Evolutionary conservation across 805 yeast species (phyloP), one percentile per base, ranked within the genome.

Genomic region (Yarrowia porcina): DNA sequence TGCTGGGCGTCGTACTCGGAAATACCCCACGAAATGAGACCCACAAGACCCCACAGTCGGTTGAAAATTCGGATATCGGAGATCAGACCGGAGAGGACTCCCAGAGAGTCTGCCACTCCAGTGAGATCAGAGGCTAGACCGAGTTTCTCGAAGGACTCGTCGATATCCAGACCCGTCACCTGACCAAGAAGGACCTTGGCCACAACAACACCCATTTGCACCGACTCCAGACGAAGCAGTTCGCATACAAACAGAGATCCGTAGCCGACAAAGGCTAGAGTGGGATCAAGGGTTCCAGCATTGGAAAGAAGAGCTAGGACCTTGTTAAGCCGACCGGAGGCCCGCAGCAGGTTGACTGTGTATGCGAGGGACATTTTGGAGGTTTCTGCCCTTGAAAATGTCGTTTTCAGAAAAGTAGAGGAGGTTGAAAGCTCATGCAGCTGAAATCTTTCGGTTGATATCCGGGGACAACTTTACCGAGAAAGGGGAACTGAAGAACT

Each of bases 21-120:
- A 28, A 72, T 65, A 1, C 74, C 75, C 79, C 78, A 77, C 42
- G 71, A 69, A 3, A 75, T 52, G 25, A 75, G 67, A 13, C 72
- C 73, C 21, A 77, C 66, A 12, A 78, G 67, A 12, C 73, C 73
- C 71, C 76, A 72, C 32, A 77, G 67, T 9, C 80, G 74, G 61
- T 69, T 67, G 63, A 76, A 74, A 39, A 72, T 77, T 23, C 80
- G 71, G 21, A 72, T 67, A 50, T 74, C 77, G 17, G 74, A 71
- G 61, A 68, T 69, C 60, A 69, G 69, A 32, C 66, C 57, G 45
- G 70, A 70, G 23, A 69, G 64, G n/a, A 57, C 63, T 27, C 57
- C 49, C 32, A 69, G 63, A 15, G 49, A 39, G 47, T 32, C 49
- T 3, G 49, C 61, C 13, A 56, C 61, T 13, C 61, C 61, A 7